These are phyloP conservation scores for Vigna radiata DNA, from an alignment of 306 rosid species.

Conservation along the genomic window DNA sequence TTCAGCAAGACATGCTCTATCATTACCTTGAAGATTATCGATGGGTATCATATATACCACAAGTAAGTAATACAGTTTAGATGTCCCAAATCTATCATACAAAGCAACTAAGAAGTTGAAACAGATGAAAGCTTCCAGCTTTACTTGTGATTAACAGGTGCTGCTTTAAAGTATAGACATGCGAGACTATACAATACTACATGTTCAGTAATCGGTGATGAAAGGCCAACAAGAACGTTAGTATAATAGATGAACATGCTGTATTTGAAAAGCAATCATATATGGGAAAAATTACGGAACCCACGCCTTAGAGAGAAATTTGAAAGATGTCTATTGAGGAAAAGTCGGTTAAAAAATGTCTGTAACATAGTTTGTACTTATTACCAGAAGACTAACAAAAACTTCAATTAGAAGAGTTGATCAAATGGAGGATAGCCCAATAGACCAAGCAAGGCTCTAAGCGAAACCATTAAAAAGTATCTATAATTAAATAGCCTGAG, in stretches of 20 bases:
- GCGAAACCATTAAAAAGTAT: not conserved
- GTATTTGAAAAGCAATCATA: not conserved
- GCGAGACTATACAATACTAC: not conserved
- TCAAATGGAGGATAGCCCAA: not conserved
- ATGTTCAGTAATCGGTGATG: not conserved
- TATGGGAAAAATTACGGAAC: not conserved
- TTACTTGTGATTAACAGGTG: not conserved
- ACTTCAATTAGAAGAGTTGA: not conserved
- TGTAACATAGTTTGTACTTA: not conserved
- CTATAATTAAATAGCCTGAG: not conserved
- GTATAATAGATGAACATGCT: not conserved
- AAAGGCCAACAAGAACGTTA: not conserved
- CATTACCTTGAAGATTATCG: not conserved
- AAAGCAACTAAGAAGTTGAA: not conserved
- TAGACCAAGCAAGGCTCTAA: too few relatives aligned
- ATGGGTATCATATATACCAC: not conserved
- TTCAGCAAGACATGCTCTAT: not conserved
- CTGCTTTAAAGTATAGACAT: not conserved
- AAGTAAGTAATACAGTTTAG: not conserved
- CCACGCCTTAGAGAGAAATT: not conserved
- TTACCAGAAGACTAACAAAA: not conserved
- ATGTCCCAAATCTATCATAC: constrained; percentile 3
- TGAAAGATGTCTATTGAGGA: not conserved
- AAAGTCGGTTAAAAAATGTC: not conserved
- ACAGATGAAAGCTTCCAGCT: not conserved